phyloP scores from a whole-genome alignment of 805 yeast genomes.

The Yarrowia yakushimensis region DNA sequence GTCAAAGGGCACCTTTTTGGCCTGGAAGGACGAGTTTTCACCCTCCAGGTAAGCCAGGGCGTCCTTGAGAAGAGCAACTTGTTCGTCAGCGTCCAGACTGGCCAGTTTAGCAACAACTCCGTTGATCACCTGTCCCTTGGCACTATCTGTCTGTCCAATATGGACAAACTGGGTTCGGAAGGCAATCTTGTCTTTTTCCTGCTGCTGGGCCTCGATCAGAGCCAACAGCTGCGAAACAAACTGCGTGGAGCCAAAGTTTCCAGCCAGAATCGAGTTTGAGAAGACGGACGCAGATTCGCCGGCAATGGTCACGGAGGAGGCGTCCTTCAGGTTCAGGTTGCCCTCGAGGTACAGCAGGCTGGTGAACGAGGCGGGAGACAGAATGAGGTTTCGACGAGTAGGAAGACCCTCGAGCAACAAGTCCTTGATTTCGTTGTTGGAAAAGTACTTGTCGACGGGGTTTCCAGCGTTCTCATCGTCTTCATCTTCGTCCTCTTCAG shows the following conservation, averaged over 20 bases:
- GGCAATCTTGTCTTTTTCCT: background rate
- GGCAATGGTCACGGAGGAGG: background rate
- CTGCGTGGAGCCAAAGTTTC: constrained; percentile 7
- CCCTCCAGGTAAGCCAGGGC: background rate
- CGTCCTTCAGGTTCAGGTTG: background rate
- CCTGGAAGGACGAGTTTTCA: background rate
- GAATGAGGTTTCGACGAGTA: background rate
- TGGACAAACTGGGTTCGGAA: constrained; percentile 10
- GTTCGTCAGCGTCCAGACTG: background rate
- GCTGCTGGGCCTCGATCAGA: constrained; percentile 6
- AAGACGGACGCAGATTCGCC: background rate
- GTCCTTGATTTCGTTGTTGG: background rate
- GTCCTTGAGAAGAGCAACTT: background rate
- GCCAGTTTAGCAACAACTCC: background rate
- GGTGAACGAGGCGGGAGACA: background rate
- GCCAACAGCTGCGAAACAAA: background rate
- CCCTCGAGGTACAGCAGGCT: background rate
- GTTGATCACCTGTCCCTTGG: constrained; percentile 9
- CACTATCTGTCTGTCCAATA: background rate
- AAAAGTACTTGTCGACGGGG: constrained; percentile 14
- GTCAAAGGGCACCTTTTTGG: constrained; percentile 5
- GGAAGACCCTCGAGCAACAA: background rate
- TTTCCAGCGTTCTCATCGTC: background rate
- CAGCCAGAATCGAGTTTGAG: constrained; percentile 15
- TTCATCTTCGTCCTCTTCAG: constrained; percentile 29